Base-by-base conservation (phyloP, 2,329 filamentous ascomycete genomes). In the Exophiala alcalophila region DNA sequence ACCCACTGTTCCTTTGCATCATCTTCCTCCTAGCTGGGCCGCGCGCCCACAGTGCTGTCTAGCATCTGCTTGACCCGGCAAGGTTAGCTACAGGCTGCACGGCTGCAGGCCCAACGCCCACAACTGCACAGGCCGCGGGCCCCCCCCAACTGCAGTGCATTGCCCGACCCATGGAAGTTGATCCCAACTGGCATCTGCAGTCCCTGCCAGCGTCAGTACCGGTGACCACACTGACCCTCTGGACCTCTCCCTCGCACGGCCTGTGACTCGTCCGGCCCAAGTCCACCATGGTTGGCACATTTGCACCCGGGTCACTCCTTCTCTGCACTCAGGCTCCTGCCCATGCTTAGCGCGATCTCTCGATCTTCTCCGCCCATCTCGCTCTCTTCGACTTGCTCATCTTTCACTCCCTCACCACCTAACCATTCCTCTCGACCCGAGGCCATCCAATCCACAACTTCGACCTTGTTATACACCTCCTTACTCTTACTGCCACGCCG, bases 311-410 rank as follows among this genome's bases (percentile, higher is more conserved):
- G 38, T n/a, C n/a, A n/a, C 39, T 47, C 26, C 34, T 32, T 26
- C 19, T 34, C 28, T 34, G 27, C 39, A 34, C 30, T 32, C 33
- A 29, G 18, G 28, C 37, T 39, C 36, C 40, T n/a, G 35, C 40
- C 40, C 45, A 44, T 40, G 40, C 37, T 40, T 48, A 53, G 47
- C 44, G 53, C 55, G 54, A 53, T 54, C 50, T 53, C 44, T 50
- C 50, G 52, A 53, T 56, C 50, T 50, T 55, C 53, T 56, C 50
- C 49, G 39, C 50, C 44, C 52, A 55, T 54, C 47, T 53, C 48
- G 52, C 52, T 50, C 49, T 50, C 48, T 52, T 49, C 50, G 47
- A 53, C 38, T 53, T 49, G 50, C 50, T 53, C 47, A 40, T 49
- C 48, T 49, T 50, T 47, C 50, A 37, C 34, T 45, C 47, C 47